Conservation (phyloP, 2,329 filamentous ascomycete species). For the Lachnellula occidentalis region DNA sequence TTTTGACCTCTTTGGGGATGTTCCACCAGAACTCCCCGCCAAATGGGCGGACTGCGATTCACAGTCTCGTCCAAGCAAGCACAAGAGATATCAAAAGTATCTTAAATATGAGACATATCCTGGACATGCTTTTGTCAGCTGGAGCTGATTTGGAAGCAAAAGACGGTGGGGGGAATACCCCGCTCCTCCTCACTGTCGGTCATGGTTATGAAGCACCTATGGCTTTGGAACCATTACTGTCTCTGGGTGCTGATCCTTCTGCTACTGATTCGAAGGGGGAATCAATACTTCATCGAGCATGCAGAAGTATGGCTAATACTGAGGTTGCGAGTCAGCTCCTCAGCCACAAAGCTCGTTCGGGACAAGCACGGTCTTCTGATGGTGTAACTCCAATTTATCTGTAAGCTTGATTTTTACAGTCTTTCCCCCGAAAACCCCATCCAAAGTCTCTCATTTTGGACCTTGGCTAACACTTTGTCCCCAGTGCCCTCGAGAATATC, state of each 20-base stretch:
- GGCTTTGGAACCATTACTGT: conserved; percentile 3
- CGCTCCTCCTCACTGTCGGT: conserved; percentile 11
- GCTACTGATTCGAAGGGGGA: conserved; percentile 2
- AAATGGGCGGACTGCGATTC: neutral
- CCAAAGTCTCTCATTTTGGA: neutral
- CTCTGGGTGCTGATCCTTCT: conserved; percentile 8
- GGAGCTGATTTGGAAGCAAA: conserved; percentile 26
- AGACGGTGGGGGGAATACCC: conserved; percentile 7
- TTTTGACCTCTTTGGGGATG: neutral
- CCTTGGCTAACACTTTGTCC: neutral
- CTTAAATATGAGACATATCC: conserved; percentile 1
- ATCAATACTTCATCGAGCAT: conserved; percentile 10
- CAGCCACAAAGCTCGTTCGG: neutral
- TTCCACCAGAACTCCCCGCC: neutral
- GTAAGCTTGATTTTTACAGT: neutral
- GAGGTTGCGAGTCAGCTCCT: neutral
- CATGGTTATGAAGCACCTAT: neutral
- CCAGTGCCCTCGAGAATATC: neutral
- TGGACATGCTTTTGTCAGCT: conserved; percentile 17
- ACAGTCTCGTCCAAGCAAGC: neutral
- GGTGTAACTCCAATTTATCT: neutral
- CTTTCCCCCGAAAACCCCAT: neutral
- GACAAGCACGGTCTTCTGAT: neutral
- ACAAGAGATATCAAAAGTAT: neutral
- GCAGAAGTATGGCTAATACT: conserved; percentile 3